Conservation (phyloP, 305 asterid species). For the Fraxinus albicans region DNA sequence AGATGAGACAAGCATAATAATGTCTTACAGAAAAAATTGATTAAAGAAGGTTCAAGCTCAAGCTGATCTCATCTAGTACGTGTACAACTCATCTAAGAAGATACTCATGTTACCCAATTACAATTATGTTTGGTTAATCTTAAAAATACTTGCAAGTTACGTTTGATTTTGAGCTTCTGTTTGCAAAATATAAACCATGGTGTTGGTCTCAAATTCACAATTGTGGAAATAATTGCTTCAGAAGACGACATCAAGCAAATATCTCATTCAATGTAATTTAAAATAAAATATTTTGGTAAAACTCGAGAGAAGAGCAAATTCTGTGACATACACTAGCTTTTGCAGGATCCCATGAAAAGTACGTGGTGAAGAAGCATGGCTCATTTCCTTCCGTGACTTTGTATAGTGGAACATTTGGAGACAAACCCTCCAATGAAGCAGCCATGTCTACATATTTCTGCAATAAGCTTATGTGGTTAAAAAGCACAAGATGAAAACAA, state of each 20-base stretch:
- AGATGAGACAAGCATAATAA: conserved; percentile 7
- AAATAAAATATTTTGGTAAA: background rate
- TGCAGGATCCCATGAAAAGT: conserved; percentile 93
- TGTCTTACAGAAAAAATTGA: background rate
- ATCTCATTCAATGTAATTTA: background rate
- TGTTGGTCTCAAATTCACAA: background rate
- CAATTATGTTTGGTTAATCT: background rate
- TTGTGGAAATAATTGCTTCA: background rate
- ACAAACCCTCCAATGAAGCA: conserved; percentile 79
- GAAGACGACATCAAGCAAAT: background rate
- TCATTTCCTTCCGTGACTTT: conserved; percentile 91
- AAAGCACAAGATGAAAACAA: conserved; percentile 17
- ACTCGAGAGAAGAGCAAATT: conserved; percentile 12
- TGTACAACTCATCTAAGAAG: conserved; percentile 5
- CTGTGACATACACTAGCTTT: conserved; percentile 72
- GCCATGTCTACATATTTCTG: conserved; percentile 91
- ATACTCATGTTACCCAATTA: background rate
- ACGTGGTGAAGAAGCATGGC: conserved; percentile 90
- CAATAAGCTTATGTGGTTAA: conserved; percentile 32
- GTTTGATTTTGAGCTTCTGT: background rate
- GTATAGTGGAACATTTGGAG: conserved; percentile 79
- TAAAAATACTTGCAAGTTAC: background rate
- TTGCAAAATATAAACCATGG: background rate
- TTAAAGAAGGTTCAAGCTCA: conserved; percentile 1
- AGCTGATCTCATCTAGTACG: background rate